phyloP scores from a whole-genome alignment of 805 yeast species.

The Starmerella khaoyaiensis region DNA sequence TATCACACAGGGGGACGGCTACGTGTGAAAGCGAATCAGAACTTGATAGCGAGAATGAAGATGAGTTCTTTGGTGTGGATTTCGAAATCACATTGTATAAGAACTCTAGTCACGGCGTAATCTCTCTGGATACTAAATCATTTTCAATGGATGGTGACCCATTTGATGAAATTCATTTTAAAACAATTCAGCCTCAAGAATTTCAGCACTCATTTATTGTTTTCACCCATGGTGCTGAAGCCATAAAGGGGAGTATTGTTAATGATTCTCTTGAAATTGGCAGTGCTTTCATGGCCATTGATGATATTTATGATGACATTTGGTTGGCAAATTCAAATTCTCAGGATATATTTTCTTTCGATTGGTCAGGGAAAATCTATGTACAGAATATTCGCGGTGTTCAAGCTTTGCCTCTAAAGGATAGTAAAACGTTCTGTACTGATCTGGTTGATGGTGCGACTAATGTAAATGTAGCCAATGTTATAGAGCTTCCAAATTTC shows the following conservation, averaged over 20 bases:
- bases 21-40: slow-evolving; percentile 1
- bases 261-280: not conserved
- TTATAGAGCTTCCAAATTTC: not conserved
- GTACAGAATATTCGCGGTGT: not conserved
- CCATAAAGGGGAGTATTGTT: not conserved
- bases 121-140: not conserved
- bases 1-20: not conserved
- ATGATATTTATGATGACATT: slow-evolving; percentile 6
- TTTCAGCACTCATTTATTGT: not conserved
- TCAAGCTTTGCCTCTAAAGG: too few species aligned
- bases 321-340: slow-evolving; percentile 2
- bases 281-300: not conserved
- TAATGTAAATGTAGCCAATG: not conserved
- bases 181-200: not conserved
- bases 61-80: slow-evolving; percentile 1
- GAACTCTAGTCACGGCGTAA: not conserved
- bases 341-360: not conserved
- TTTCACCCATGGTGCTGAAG: slow-evolving; percentile 4
- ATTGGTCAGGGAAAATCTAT: not conserved
- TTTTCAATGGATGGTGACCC: slow-evolving; percentile 9
- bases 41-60: slow-evolving; percentile 1
- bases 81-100: slow-evolving; percentile 1
- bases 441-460: not conserved
- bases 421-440: not conserved
- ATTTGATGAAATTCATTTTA: slow-evolving; percentile 9